phyloP scores from a whole-genome alignment of 2,329 filamentous ascomycete genomes.

The Ophiostoma populinum region DNA sequence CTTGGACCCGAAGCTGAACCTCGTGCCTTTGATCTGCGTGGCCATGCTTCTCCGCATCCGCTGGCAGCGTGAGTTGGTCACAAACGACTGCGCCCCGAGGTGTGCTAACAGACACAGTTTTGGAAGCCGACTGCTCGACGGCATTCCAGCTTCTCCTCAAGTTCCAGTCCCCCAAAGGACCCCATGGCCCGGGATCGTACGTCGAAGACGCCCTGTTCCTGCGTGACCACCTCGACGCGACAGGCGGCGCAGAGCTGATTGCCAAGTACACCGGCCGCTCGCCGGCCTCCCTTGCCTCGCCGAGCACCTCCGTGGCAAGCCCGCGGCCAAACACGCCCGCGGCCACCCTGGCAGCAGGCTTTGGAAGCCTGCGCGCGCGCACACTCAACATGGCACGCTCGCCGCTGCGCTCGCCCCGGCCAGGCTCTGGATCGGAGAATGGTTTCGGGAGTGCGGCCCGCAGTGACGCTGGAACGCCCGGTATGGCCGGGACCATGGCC shows the following conservation, averaged over 20 bases:
- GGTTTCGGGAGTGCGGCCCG: neutral
- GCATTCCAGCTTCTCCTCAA: slow-evolving; percentile 69
- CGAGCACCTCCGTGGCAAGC: slow-evolving; percentile 6
- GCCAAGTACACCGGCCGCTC: slow-evolving; percentile 49
- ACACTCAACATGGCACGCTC: slow-evolving; percentile 23
- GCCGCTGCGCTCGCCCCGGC: slow-evolving; percentile 18
- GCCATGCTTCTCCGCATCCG: slow-evolving; percentile 85
- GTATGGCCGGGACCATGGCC: no score
- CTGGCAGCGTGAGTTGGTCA: slow-evolving; percentile 67
- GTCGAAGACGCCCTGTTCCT: slow-evolving; percentile 74
- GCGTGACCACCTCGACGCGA: slow-evolving; percentile 41
- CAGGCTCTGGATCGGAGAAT: neutral
- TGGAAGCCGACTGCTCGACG: slow-evolving; percentile 67
- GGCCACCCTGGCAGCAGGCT: slow-evolving; percentile 9
- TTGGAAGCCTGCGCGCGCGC: slow-evolving; percentile 23
- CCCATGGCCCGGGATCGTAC: slow-evolving; percentile 57
- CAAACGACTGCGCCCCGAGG: no score
- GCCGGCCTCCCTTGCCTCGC: slow-evolving; percentile 3
- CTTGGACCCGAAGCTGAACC: slow-evolving; percentile 59
- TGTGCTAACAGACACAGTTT: neutral
- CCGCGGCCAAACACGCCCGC: slow-evolving; percentile 11
- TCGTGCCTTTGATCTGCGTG: slow-evolving; percentile 83
- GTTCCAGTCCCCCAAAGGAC: slow-evolving; percentile 51
- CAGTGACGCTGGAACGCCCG: neutral
- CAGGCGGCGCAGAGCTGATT: slow-evolving; percentile 49